These are phyloP conservation scores for Xerocomus spinulosus DNA, from an alignment of 768 basidiomycete species.

Conservation along the genomic window DNA sequence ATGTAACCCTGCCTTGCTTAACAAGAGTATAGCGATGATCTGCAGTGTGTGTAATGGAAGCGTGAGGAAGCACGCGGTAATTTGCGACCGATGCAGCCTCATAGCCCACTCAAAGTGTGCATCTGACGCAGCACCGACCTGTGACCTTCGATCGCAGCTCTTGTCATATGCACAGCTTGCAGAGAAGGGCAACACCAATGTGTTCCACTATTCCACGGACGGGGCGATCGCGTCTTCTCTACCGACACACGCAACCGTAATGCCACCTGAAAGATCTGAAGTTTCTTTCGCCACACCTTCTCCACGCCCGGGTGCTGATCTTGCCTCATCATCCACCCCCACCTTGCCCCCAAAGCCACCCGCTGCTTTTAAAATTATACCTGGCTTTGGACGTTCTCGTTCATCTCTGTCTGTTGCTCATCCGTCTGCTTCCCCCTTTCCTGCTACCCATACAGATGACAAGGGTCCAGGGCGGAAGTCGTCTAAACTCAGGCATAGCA, in stretches of 20 bases:
- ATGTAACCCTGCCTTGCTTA: background rate
- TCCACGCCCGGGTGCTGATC: slow-evolving; percentile 48
- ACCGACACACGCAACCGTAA: slow-evolving; percentile 24
- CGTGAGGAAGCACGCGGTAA: slow-evolving; percentile 82
- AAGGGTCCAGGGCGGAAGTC: slow-evolving; percentile 26
- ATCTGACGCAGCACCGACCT: slow-evolving; percentile 67
- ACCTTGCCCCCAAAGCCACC: slow-evolving; percentile 39
- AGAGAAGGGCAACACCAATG: slow-evolving; percentile 57
- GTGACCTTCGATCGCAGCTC: slow-evolving; percentile 79
- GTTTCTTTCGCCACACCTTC: slow-evolving; percentile 47
- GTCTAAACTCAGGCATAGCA: slow-evolving; percentile 36
- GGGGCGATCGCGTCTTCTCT: slow-evolving; percentile 22
- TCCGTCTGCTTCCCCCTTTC: slow-evolving; percentile 29
- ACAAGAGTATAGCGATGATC: slow-evolving; percentile 57
- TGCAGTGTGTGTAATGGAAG: slow-evolving; percentile 79
- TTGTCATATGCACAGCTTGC: slow-evolving; percentile 75
- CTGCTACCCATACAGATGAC: slow-evolving; percentile 21
- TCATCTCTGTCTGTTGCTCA: slow-evolving; percentile 48
- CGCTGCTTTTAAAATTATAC: slow-evolving; percentile 60
- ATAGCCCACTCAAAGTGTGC: slow-evolving; percentile 82
- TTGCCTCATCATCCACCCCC: slow-evolving; percentile 31
- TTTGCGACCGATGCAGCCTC: slow-evolving; percentile 87
- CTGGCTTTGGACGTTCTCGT: slow-evolving; percentile 60
- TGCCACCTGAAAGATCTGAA: slow-evolving; percentile 59
- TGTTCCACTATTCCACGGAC: slow-evolving; percentile 52